A percentile compares a stretch with the other conserved stretches of the same genome.
Evolutionary conservation across 495 filamentous ascomycete genomes (phyloP).

Genomic region (Sporormia fimetaria): DNA sequence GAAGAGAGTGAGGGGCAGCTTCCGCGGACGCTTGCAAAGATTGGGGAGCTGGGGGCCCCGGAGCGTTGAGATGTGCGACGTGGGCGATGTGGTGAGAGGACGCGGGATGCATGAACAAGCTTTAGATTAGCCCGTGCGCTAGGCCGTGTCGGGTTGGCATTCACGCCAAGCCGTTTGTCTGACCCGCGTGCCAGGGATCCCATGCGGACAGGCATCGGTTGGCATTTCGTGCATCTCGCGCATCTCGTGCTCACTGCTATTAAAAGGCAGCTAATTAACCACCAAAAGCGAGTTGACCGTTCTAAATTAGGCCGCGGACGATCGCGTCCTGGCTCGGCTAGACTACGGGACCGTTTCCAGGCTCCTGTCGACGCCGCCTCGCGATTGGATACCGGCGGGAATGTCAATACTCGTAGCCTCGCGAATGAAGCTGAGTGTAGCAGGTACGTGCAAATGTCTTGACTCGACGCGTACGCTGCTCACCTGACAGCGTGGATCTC

Average conservation of each 20-base stretch:
- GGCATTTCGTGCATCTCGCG: constrained; percentile 22
- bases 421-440: constrained; percentile 19
- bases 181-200: too few relatives aligned
- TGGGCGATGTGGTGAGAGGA: too few relatives aligned
- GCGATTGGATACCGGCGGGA: constrained; percentile 24
- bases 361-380: neutral
- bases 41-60: too few relatives aligned
- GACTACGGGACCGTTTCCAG: constrained; percentile 1
- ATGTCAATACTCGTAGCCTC: constrained; percentile 21
- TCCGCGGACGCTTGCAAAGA: constrained; percentile 10
- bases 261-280: constrained; percentile 25
- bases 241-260: constrained; percentile 18
- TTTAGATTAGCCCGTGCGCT: constrained; percentile 14
- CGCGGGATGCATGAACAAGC: constrained; percentile 22
- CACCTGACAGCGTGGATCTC: constrained; percentile 25
- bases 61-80: too few relatives aligned
- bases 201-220: constrained; percentile 2
- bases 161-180: too few relatives aligned
- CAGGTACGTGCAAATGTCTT: constrained; percentile 12
- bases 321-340: neutral
- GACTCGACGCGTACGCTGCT: constrained; percentile 11
- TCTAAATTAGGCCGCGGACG: constrained; percentile 18
- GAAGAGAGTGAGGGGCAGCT: constrained; percentile 22
- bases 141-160: too few relatives aligned
- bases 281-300: constrained; percentile 11